Base-by-base conservation (phyloP, 2,329 filamentous ascomycete species). In the Aspergillus pseudoterreus region DNA sequence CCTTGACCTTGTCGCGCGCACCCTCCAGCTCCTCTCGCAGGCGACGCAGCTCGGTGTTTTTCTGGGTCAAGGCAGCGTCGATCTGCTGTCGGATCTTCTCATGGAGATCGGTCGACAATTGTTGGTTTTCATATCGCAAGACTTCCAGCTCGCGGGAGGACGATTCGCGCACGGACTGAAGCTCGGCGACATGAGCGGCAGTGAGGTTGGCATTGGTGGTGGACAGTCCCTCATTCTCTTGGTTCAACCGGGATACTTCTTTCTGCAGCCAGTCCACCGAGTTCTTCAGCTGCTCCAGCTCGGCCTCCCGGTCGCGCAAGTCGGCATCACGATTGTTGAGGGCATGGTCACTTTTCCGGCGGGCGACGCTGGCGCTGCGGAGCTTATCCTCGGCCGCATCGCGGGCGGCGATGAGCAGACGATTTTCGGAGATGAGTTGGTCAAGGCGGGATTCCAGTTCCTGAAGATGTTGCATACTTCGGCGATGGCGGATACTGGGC, bases 401-500 rank as follows among this genome's bases (percentile, higher is more conserved):
- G 61, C 86, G 86, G 43, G 88, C 86, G 45, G 92, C 86, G 61
- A 83, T 80, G 24, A 99, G 83, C 56, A 84, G 76, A 51, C 86
- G 85, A 67, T 97, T 97, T 70, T 99, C 92, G 19, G 86, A 84
- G 38, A 87, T 78, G 58, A 99, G 79, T 71, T 92, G 87, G 62
- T 96, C 90, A 63, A 99, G 82, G 64, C 82, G 84, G 54, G 83
- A 80, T 77, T 97, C 91, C 67, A 99, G 85, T 64, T 99, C 92
- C 67, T 82, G 75, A 55, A 97, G 85, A 49, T 92, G 85, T 75
- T 97, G 92, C 86, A 97, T 92, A 80, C 92, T 97, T 74, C 96
- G 94, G 68, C 92, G 89, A 69, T 92, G 92, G 63, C 92, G 92
- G 82, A 99, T 88, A 78, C 91, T 96, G 67, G 92, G 90, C 63